Evolutionary conservation across 164 flowering plant genomes (phyloP).

Genomic region (Liquidambar formosana): DNA sequence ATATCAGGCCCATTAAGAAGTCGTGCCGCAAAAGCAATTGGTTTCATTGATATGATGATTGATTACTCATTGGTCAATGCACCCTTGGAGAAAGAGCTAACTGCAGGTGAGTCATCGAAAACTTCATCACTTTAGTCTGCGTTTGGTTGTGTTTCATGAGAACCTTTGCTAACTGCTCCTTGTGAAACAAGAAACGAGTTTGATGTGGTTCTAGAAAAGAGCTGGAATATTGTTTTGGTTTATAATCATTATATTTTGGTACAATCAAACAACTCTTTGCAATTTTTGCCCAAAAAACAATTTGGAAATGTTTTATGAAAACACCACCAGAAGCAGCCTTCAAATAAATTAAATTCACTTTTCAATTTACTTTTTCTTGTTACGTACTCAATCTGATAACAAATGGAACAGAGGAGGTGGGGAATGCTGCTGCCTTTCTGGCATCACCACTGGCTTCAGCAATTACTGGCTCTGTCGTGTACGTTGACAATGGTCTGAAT

Average conservation of each 20-base stretch:
- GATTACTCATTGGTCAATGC: slow-evolving; percentile 84
- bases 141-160: background rate
- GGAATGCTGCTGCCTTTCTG: slow-evolving; percentile 87
- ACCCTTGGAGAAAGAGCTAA: slow-evolving; percentile 81
- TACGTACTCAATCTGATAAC: background rate
- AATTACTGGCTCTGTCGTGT: slow-evolving; percentile 77
- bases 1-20: slow-evolving; percentile 83
- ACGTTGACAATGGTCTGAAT: slow-evolving; percentile 91
- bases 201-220: too few species aligned
- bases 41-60: slow-evolving; percentile 91
- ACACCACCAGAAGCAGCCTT: too few species aligned
- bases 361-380: background rate
- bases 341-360: too few species aligned
- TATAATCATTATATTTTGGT: too few species aligned
- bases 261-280: too few species aligned
- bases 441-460: slow-evolving; percentile 94
- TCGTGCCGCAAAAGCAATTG: slow-evolving; percentile 97
- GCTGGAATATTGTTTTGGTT: too few species aligned
- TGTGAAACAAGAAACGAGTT: background rate
- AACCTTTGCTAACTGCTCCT: background rate
- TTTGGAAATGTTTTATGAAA: background rate
- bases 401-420: slow-evolving; percentile 73
- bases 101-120: slow-evolving; percentile 55
- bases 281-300: too few species aligned
- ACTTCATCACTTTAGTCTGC: background rate